Evolutionary conservation across 805 yeast genomes (phyloP), one percentile per base, ranked within the genome.

Genomic region (Pichia exigua): DNA sequence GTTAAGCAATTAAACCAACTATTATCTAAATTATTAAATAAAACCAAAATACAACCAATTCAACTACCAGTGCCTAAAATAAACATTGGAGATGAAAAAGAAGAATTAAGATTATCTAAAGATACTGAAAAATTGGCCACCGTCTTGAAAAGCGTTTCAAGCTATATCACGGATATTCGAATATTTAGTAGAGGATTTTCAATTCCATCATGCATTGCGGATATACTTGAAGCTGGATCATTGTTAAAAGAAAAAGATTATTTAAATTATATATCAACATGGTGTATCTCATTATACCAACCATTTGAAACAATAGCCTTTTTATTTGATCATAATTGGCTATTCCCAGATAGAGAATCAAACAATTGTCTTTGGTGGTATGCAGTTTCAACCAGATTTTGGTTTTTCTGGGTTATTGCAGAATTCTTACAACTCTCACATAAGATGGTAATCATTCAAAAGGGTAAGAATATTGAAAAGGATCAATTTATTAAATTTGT

Each of bases 111-210:
- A 35, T 17, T 35, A 35, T 35, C 39, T 35, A 35, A 35, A 35
- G 39, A 35, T 35, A n/a, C 39, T n/a, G 39, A 35, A n/a, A 22
- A 32, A n/a, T 18, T 28, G 26, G 54, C 41, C 11, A 27, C 41
- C 17, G 45, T 65, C 4, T 43, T 52, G 11, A 66, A 61, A 42
- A 45, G 48, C 6, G 27, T 69, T 22, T 68, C 72, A 2, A 54
- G 59, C 4, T 69, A 69, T 46, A 46, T 69, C 3, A 60, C 71
- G 15, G 72, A 67, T 50, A 54, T 69, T 6, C 60, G 73, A 35
- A 67, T 68, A 22, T 69, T 69, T 56, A 63, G 65, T 48, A 57
- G 73, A 45, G 61, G 68, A 61, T 69, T 71, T 66, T 69, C 65
- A 7, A 46, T 65, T 21, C 68, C 71, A 15, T 61, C 61, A 24